Conservation (phyloP, 257 asterid species). For the Penstemon barbatus region DNA sequence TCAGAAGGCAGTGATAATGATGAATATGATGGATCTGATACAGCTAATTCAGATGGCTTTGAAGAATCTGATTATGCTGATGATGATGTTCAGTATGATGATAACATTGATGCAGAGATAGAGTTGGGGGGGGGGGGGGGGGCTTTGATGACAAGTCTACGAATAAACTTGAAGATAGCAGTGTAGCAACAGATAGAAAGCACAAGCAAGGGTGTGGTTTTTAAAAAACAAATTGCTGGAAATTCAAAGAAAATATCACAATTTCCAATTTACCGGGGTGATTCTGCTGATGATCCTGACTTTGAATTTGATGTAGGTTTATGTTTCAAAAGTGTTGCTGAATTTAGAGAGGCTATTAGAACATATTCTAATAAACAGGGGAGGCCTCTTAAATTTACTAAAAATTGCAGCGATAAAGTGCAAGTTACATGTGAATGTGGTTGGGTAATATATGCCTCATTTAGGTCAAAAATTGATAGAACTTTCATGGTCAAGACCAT, state of each 20-base stretch:
- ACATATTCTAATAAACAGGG: neutral
- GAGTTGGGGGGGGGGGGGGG: too few relatives aligned
- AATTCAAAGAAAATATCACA: neutral
- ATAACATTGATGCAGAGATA: neutral
- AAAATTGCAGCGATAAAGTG: neutral
- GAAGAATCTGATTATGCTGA: neutral
- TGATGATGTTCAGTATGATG: neutral
- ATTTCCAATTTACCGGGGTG: neutral
- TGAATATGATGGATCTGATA: neutral
- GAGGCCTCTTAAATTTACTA: neutral
- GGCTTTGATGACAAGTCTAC: neutral
- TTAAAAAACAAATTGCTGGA: too few relatives aligned
- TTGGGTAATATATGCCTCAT: neutral
- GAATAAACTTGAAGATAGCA: neutral
- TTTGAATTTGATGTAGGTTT: neutral
- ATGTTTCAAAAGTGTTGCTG: neutral
- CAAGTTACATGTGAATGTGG: slow-evolving; percentile 4
- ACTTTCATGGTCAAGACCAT: neutral
- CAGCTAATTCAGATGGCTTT: too few relatives aligned
- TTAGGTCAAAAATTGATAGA: neutral
- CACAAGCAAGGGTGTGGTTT: too few relatives aligned
- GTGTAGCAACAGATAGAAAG: neutral
- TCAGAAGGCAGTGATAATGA: neutral
- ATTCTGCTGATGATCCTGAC: neutral
- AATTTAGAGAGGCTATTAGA: slow-evolving; percentile 2